Evolutionary conservation across 192 early-diverging fungal species (phyloP), one percentile per base, ranked within the genome.

Genomic region (Rhizophagus prolifer): DNA sequence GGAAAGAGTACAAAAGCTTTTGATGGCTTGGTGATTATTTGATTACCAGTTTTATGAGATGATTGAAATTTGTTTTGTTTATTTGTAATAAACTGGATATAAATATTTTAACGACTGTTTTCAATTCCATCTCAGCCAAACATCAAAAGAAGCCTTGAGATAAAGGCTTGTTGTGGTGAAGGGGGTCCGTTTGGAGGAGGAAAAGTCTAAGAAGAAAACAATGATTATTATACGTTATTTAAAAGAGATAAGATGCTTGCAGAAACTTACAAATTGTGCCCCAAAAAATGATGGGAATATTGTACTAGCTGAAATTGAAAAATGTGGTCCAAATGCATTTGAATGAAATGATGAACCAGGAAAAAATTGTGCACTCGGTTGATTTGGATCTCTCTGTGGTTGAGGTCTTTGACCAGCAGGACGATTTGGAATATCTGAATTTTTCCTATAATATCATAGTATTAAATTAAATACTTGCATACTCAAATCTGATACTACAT

Each of bases 111-210:
- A 54, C 50, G 6, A 21, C 16, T 54, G 19, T n/a, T n/a, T n/a
- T n/a, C n/a, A n/a, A n/a, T n/a, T n/a, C n/a, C n/a, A n/a, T n/a
- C n/a, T n/a, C 26, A 58, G 28, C 92, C 88, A 67, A 95, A 74
- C 91, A 95, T 94, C 81, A 97, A 86, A 67, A 95, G 92, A 69
- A 95, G 79, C 14, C 94, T 84, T 30, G 93, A 95, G 25, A 93
- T 79, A 79, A 95, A 95, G 9, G 94, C 91, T 68, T 94, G 90
- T 80, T 93, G 92, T 76, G 79, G 81, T 26, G 86, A 78, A 69
- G 74, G 87, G 34, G 79, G 74, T 28, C 81, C 80, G 74, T 85
- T 79, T 26, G 81, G 74, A 34, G 38, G 59, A 47, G 79, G 73
- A 68, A 81, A 68, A 59, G 75, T 74, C 74, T 78, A 65, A 1